Evolutionary conservation across 306 rosid species (phyloP), one percentile per base, ranked within the genome.

Genomic region (Styphnolobium japonicum): DNA sequence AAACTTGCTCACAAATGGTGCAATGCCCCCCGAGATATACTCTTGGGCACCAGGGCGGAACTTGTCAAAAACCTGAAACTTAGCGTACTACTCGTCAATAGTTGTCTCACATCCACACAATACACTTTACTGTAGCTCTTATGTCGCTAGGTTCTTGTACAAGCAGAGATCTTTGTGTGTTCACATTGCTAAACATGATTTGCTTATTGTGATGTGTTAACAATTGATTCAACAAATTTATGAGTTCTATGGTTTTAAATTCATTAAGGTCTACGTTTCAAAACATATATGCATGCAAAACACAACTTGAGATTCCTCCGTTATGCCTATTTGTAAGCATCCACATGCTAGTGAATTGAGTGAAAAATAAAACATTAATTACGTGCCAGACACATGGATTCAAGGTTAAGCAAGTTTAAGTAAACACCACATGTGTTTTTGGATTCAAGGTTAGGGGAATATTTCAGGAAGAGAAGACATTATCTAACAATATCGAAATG

Each of bases 11-110:
- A 84, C 91, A 25, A 88, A 80, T 78, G 90, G 92, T 23, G 76
- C 89, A 62, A 85, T 86, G 85, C 81, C 90, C 19, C 92, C 91
- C 0, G 97, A 92, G 89, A 76, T 86, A 3, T 92, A 88, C 80
- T 83, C 94, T 61, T 89, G 94, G 94, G 88, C 89, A 49, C 87
- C 97, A 1, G 81, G 87, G 49, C 75, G 85, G 63, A 83, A 72
- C 82, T 67, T 85, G 86, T 88, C 97, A 63, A 89, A 92, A 83
- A 73, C 90, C 80, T 88, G 80, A 86, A 76, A 81, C n/a, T n/a
- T n/a, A 22, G 37, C 53, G 3, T 63, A 9, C 43, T 76, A 45
- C 39, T 67, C 40, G 22, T 83, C 46, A 36, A 61, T 58, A 37
- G 11, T 74, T 78, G n/a, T 57, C 60, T 73, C 63, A 19, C 65